Evolutionary conservation across 306 rosid genomes (phyloP).

Genomic region (Gleditsia sinensis): DNA sequence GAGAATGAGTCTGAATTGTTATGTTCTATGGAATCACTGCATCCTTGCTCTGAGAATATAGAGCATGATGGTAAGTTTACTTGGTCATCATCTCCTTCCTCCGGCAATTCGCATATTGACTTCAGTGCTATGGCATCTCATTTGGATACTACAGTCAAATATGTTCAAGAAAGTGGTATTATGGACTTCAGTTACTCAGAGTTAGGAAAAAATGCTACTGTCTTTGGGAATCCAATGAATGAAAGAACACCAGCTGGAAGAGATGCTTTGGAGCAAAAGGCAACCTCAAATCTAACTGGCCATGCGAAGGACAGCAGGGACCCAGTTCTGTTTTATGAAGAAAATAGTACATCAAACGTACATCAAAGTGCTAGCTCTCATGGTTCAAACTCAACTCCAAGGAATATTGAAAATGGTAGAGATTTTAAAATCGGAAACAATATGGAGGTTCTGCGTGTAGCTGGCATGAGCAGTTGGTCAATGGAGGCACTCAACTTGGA

Average conservation of each 20-base stretch:
- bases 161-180: constrained; percentile 29
- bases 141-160: constrained; percentile 29
- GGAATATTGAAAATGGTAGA: constrained; percentile 28
- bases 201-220: constrained; percentile 16
- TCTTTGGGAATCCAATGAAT: constrained; percentile 22
- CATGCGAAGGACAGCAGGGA: constrained; percentile 1
- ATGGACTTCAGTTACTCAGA: constrained; percentile 28
- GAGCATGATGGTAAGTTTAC: constrained; percentile 20
- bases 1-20: constrained; percentile 35
- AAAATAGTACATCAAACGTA: constrained; percentile 16
- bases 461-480: constrained; percentile 35
- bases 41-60: constrained; percentile 33
- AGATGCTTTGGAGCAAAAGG: neutral
- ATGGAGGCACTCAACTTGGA: constrained; percentile 39
- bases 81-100: constrained; percentile 31
- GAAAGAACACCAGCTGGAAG: constrained; percentile 29
- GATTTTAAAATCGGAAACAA: constrained; percentile 31
- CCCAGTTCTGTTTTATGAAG: constrained; percentile 28
- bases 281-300: neutral
- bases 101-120: constrained; percentile 23
- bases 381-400: constrained; percentile 49
- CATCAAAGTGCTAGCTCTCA: constrained; percentile 48
- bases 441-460: constrained; percentile 29
- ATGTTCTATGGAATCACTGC: constrained; percentile 28
- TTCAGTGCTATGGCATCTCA: constrained; percentile 23